Evolutionary conservation across 2,329 filamentous ascomycete species (phyloP), one percentile per base, ranked within the genome.

Genomic region (Westerdykella sp.): DNA sequence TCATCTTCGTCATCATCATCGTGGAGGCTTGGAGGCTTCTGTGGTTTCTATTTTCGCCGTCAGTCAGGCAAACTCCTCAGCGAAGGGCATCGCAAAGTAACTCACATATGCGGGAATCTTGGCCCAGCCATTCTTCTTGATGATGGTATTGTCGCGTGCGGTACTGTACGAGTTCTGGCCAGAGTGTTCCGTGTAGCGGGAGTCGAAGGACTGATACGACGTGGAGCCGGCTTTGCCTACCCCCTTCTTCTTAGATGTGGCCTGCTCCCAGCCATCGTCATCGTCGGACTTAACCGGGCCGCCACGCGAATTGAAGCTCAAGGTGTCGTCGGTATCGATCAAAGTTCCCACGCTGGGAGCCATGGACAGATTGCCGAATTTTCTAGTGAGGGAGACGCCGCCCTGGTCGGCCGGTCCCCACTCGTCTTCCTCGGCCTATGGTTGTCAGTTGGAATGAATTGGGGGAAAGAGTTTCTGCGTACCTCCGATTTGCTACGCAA

Each of bases 21-120:
- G 7, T 4, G 5, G 7, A 35, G 5, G 32, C n/a, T 18, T 5
- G 25, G 23, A 23, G 55, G 47, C 9, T 48, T 47, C 25, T 43
- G 42, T 11, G 51, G 44, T 16, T 43, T 41, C 50, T 54, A 34
- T 23, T 21, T 10, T 28, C 4, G 7, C 21, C 5, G 35, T 34
- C 21, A 39, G 18, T 22, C 31, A 21, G 25, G 7, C 25, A 12
- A 18, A 25, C 21, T 13, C n/a, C 30, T 13, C 22, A 30, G 30
- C 6, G 13, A 3, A 28, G 9, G 4, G 25, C 4, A 28, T 12
- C 25, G n/a, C 7, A 31, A 21, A 5, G 31, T 14, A 15, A 46
- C 58, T 41, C 57, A 64, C 60, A 43, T 51, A 60, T 18, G 60
- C 57, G 13, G 42, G 50, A 42, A 66, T 55, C 48, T 60, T 66